Conservation (phyloP, 805 yeast species). For the Maudiozyma turicensis region DNA sequence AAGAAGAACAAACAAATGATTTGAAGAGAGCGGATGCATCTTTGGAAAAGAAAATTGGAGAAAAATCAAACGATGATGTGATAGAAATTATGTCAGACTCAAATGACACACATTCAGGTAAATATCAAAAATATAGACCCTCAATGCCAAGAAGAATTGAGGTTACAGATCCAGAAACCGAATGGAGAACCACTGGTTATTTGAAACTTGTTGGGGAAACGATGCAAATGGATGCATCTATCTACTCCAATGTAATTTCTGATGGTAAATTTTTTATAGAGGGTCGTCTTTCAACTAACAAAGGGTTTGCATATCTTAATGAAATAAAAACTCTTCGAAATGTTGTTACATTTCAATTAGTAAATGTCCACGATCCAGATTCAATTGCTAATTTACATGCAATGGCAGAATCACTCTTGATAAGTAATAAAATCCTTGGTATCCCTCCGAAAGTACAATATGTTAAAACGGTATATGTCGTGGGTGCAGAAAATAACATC, state of each 20-base stretch:
- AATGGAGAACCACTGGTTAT: conserved; percentile 7
- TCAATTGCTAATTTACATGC: conserved; percentile 12
- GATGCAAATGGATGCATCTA: conserved; percentile 6
- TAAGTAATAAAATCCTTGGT: conserved; percentile 17
- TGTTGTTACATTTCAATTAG: conserved; percentile 14
- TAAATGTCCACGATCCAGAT: conserved; percentile 2
- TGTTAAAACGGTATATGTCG: conserved; percentile 30
- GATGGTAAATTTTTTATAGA: conserved; percentile 31
- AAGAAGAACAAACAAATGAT: background rate
- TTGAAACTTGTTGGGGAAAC: conserved; percentile 12
- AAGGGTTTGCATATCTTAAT: conserved; percentile 16
- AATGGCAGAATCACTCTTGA: conserved; percentile 12
- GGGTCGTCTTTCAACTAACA: conserved; percentile 21
- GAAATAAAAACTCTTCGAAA: conserved; percentile 15
- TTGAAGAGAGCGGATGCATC: background rate
- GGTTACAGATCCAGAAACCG: conserved; percentile 11
- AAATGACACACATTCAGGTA: background rate
- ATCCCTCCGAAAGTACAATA: conserved; percentile 12
- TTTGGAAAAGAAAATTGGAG: background rate
- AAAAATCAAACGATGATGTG: background rate
- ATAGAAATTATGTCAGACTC: background rate
- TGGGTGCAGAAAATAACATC: conserved; percentile 17
- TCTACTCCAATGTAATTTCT: conserved; percentile 17
- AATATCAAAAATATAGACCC: no score
- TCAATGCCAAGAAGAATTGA: background rate